Evolutionary conservation across 2,329 filamentous ascomycete genomes (phyloP).

Genomic region (Trichoderma aggressivum): DNA sequence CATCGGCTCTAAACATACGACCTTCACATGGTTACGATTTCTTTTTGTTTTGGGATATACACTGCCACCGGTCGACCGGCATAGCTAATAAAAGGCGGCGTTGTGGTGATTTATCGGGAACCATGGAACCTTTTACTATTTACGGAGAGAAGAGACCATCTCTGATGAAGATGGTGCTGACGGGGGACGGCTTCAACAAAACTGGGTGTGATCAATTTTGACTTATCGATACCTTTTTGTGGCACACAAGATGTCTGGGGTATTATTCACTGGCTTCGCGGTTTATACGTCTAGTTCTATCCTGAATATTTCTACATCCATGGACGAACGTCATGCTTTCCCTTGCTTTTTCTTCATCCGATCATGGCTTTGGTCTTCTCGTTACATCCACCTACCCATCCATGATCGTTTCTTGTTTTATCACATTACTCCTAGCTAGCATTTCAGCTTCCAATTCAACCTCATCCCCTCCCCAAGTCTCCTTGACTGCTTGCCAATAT

Average conservation of each 20-base stretch:
- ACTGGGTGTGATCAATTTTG: not conserved
- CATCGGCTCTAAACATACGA: not conserved
- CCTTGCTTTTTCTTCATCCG: not conserved
- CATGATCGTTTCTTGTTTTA: not conserved
- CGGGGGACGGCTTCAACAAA: not conserved
- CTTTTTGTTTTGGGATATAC: not conserved
- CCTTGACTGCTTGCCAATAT: conserved; percentile 49
- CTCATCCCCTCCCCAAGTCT: conserved; percentile 44
- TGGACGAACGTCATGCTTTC: not conserved
- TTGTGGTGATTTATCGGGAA: not conserved
- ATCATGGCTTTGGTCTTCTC: not conserved
- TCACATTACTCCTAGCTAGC: not conserved
- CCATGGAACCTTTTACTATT: not conserved
- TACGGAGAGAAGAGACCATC: not conserved
- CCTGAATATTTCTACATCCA: not conserved
- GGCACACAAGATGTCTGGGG: not conserved
- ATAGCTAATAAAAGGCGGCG: not conserved
- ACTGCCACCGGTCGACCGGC: not conserved
- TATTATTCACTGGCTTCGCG: not conserved
- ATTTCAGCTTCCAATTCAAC: not conserved
- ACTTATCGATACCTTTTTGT: not conserved
- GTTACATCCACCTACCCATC: not conserved
- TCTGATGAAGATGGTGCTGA: not conserved
- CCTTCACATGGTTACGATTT: not conserved
- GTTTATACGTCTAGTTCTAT: not conserved